Percentiles rank a stretch among this genome's conserved stretches.
These are phyloP conservation scores for Botryobasidium botryosum DNA, from an alignment of 768 basidiomycete genomes.

Conservation along the genomic window DNA sequence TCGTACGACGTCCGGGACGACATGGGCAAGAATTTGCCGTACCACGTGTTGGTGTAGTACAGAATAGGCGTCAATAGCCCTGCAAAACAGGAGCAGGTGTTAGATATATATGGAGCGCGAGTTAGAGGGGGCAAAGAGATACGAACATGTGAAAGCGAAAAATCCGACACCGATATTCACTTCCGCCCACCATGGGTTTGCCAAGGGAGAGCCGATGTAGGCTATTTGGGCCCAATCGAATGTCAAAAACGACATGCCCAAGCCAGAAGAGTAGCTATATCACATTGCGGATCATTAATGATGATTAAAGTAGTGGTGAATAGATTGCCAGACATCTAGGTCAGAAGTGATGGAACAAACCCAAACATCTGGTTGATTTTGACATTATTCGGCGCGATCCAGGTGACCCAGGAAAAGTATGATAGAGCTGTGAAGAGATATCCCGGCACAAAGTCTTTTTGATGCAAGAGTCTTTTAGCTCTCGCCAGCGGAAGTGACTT, in stretches of 20 bases:
- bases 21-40: conserved; percentile 34
- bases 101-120: conserved; percentile 1
- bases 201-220: conserved; percentile 55
- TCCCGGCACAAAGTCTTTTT: conserved; percentile 53
- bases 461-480: no score
- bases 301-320: no score
- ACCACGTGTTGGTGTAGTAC: conserved; percentile 34
- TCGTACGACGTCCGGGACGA: conserved; percentile 16
- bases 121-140: no score
- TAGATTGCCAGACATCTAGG: no score
- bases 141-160: no score
- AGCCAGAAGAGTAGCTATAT: conserved; percentile 37
- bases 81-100: conserved; percentile 14
- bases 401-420: conserved; percentile 82
- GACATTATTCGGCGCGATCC: conserved; percentile 60
- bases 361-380: conserved; percentile 62
- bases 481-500: conserved; percentile 28
- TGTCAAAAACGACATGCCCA: conserved; percentile 66
- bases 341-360: no score
- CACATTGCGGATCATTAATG: no score
- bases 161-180: conserved; percentile 25
- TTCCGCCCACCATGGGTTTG: conserved; percentile 40
- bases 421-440: conserved; percentile 63
- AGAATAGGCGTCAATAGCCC: conserved; percentile 32
- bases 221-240: conserved; percentile 31